A percentile compares a stretch with the other conserved stretches of the same genome.
Conservation (phyloP, 2,329 filamentous ascomycete genomes). For the Cladophialophora carrionii region DNA sequence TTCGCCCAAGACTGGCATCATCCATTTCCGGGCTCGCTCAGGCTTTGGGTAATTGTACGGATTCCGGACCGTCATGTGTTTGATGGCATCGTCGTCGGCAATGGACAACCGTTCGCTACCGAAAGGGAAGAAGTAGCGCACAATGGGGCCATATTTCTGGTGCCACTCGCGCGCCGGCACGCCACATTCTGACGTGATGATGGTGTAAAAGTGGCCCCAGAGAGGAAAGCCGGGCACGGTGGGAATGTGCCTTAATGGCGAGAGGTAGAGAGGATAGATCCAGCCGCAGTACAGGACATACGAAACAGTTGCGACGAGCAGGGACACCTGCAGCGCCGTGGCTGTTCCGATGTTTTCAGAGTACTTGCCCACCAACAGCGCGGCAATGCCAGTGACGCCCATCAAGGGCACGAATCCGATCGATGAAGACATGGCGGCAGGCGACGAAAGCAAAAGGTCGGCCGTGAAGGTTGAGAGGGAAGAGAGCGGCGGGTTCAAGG, state of each 20-base stretch:
- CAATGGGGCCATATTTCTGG: constrained; percentile 42
- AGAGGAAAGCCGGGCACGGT: constrained; percentile 48
- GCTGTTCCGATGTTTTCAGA: constrained; percentile 2
- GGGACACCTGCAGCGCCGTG: constrained; percentile 5
- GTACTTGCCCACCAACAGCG: background rate
- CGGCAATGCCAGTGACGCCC: background rate
- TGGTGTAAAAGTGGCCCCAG: constrained; percentile 50
- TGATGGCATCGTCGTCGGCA: constrained; percentile 51
- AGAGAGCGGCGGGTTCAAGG: too few species aligned
- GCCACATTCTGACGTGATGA: constrained; percentile 50
- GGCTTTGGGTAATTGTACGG: constrained; percentile 49
- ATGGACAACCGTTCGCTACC: constrained; percentile 51
- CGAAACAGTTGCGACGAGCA: constrained; percentile 13
- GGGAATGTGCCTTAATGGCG: constrained; percentile 61
- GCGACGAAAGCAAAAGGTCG: too few species aligned
- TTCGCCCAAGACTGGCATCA: constrained; percentile 52
- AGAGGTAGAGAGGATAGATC: constrained; percentile 62
- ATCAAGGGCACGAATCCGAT: constrained; percentile 10
- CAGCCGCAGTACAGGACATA: constrained; percentile 33
- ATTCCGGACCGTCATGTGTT: constrained; percentile 52
- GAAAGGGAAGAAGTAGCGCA: constrained; percentile 54
- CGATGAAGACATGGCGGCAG: too few species aligned
- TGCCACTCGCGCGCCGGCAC: constrained; percentile 49
- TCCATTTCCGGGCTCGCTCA: constrained; percentile 47
- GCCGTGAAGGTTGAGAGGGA: too few species aligned